Evolutionary conservation across 1,284 basidiomycete species (phyloP), one percentile per base, ranked within the genome.

Genomic region (Phellopilus nigrolimitatus): DNA sequence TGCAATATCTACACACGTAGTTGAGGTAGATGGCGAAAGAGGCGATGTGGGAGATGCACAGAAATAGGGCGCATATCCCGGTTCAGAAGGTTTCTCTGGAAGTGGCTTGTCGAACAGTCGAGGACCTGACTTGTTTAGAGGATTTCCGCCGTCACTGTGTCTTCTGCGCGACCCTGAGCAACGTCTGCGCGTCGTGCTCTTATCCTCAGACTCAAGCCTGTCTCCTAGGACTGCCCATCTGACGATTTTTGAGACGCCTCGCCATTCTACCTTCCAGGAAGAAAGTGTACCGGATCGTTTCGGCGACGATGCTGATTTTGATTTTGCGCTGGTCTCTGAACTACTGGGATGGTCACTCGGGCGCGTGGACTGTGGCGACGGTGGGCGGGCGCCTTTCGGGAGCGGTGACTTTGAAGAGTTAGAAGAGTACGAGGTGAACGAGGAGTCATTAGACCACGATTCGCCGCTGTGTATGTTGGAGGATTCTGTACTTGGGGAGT

Each of bases 231-330:
- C 24, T 4, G 41, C 54, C 54, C 54, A 56, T 43, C 49, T 56
- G 37, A 53, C 46, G 5, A 51, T 41, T 36, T 52, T 56, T 48
- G 50, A 52, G 36, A 56, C 21, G 19, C 49, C 49, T 30, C 54
- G 45, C 54, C 54, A 56, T 28, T 56, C 54, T 13, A 56, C n/a
- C 31, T 52, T 56, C 54, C 54, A 56, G 21, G 49, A 52, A 4
- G 50, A 48, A 37, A 31, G 47, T 15, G 49, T 15, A 28, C 13
- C n/a, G 7, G 48, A 55, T 15, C 30, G 48, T 21, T 38, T 53
- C 21, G 21, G 28, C 2, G 24, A 27, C 8, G 45, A 24, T 9
- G 13, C 27, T 12, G 24, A 28, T n/a, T 13, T 12, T n/a, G n/a
- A n/a, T 27, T 40, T 15, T 13, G 46, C 15, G n/a, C 17, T 24